Conservation (phyloP, 2,329 filamentous ascomycete genomes). For the Huntiella omanensis region DNA sequence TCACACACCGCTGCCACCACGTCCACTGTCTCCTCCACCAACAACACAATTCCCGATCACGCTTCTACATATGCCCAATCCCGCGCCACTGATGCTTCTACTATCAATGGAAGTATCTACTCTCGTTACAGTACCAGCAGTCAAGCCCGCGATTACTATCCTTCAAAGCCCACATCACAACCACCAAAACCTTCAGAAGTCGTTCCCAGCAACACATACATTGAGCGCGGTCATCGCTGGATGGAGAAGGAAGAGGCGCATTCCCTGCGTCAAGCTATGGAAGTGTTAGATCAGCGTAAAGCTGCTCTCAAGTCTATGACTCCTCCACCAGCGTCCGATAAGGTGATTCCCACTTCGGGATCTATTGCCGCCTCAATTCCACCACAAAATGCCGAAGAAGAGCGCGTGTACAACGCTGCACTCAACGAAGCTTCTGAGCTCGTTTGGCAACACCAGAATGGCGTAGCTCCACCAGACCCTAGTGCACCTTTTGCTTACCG, state of each 20-base stretch:
- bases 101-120: constrained; percentile 22
- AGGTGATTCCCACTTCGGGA: constrained; percentile 7
- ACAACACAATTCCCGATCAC: constrained; percentile 8
- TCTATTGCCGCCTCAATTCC: constrained; percentile 12
- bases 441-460: constrained; percentile 56
- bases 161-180: constrained; percentile 19
- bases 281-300: constrained; percentile 46
- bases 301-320: constrained; percentile 14
- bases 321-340: not conserved
- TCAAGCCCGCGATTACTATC: constrained; percentile 33
- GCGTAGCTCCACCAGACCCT: constrained; percentile 28
- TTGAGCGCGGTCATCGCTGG: constrained; percentile 56
- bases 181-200: constrained; percentile 40
- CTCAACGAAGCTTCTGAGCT: constrained; percentile 62
- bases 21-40: constrained; percentile 6
- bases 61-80: constrained; percentile 7
- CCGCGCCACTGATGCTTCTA: constrained; percentile 9
- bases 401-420: constrained; percentile 47
- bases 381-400: constrained; percentile 32
- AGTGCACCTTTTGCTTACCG: constrained; percentile 49
- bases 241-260: constrained; percentile 64
- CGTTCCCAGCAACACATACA: constrained; percentile 48
- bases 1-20: constrained; percentile 4
- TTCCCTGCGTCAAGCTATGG: constrained; percentile 51
- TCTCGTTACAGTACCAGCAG: constrained; percentile 30